Conservation (phyloP, 116 monocot species). For the Posidonia oceanica region DNA sequence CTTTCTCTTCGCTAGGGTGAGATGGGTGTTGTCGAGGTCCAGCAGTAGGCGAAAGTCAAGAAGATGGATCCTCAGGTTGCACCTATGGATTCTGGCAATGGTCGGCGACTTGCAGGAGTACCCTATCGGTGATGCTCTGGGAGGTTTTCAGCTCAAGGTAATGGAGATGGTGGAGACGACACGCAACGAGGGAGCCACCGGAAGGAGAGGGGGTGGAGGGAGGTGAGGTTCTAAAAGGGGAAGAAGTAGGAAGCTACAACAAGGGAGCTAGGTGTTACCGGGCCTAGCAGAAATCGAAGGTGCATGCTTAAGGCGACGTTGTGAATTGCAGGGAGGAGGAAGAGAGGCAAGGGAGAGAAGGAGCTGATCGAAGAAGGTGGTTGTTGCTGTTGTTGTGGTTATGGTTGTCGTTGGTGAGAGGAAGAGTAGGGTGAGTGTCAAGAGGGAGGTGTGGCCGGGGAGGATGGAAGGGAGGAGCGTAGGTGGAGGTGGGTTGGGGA, state of each 20-base stretch:
- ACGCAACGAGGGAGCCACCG: constrained; percentile 35
- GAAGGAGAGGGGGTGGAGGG: constrained; percentile 18
- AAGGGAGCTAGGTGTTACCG: too few species aligned
- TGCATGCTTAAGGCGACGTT: constrained; percentile 12
- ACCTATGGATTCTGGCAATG: constrained; percentile 5
- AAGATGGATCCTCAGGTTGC: constrained; percentile 20
- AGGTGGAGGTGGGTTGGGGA: too few species aligned
- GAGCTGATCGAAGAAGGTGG: constrained; percentile 4
- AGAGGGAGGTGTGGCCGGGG: constrained; percentile 40
- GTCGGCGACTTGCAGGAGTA: too few species aligned
- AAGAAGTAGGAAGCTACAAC: too few species aligned
- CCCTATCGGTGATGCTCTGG: too few species aligned
- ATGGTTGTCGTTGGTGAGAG: background rate
- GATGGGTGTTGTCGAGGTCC: too few species aligned
- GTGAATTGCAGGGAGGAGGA: background rate
- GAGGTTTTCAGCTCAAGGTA: too few species aligned
- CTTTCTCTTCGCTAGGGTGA: too few species aligned
- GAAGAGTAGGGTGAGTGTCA: constrained; percentile 27
- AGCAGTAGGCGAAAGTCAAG: constrained; percentile 73
- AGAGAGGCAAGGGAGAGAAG: background rate
- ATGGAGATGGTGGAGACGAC: constrained; percentile 1
- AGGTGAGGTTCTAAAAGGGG: too few species aligned
- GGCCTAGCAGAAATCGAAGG: constrained; percentile 17
- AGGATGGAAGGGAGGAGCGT: constrained; percentile 14
- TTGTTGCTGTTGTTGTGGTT: background rate